Conservation (phyloP, 75 land plant species). For the Gnetum montanum region DNA sequence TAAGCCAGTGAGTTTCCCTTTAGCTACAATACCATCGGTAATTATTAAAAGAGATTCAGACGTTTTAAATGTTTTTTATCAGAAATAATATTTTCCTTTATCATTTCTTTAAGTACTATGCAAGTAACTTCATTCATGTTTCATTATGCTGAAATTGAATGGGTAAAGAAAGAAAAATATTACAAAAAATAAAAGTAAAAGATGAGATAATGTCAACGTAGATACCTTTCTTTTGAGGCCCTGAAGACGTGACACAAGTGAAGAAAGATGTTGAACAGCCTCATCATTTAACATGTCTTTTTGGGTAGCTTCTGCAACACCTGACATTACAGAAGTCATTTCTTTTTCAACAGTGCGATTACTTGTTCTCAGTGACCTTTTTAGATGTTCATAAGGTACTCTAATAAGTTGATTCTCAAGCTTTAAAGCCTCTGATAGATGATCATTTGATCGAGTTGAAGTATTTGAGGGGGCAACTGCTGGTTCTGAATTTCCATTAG, state of each 20-base stretch:
- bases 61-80: too few relatives aligned
- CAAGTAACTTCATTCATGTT: neutral
- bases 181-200: neutral
- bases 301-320: slow-evolving; percentile 49
- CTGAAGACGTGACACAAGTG: slow-evolving; percentile 86
- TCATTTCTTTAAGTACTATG: neutral
- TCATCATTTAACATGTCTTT: slow-evolving; percentile 54
- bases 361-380: slow-evolving; percentile 75
- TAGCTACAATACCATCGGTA: too few relatives aligned
- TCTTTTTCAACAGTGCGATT: slow-evolving; percentile 84
- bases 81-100: too few relatives aligned
- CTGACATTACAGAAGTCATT: slow-evolving; percentile 68
- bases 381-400: slow-evolving; percentile 94
- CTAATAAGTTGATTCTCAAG: slow-evolving; percentile 84
- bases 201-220: neutral
- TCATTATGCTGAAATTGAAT: neutral
- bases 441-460: slow-evolving; percentile 25
- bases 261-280: slow-evolving; percentile 70
- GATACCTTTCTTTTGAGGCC: slow-evolving; percentile 95
- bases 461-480: slow-evolving; percentile 7
- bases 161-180: neutral
- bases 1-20: too few relatives aligned
- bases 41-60: too few relatives aligned
- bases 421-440: slow-evolving; percentile 65
- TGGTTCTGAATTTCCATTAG: slow-evolving; percentile 10